Conservation (phyloP, 352 stramenopile species). For the Globisporangium megalacanthum region DNA sequence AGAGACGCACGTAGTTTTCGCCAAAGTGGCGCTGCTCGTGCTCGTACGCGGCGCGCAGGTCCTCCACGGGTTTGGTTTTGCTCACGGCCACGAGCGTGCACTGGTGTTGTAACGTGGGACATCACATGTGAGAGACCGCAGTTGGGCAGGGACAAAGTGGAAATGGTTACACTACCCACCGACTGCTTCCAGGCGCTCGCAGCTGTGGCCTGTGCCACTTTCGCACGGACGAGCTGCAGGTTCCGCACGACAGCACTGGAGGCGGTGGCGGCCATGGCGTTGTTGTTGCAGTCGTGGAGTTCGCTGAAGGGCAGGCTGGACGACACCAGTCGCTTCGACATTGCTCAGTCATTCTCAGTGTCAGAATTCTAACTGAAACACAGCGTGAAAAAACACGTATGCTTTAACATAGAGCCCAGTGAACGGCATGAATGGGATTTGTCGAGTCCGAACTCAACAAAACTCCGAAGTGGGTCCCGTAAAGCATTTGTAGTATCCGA, state of each 20-base stretch:
- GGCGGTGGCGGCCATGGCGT: too few species aligned
- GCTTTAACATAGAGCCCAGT: too few species aligned
- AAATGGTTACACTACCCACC: constrained; percentile 6
- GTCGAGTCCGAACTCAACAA: too few species aligned
- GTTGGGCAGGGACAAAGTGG: neutral
- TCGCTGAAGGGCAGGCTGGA: too few species aligned
- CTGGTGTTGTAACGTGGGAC: constrained; percentile 1
- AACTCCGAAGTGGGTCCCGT: too few species aligned
- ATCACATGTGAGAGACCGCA: neutral
- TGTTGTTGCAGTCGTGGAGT: too few species aligned
- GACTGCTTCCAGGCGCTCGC: constrained; percentile 46
- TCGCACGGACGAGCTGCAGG: constrained; percentile 51
- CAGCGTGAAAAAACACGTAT: too few species aligned
- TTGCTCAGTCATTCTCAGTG: too few species aligned
- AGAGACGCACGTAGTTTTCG: constrained; percentile 94
- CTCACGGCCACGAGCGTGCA: constrained; percentile 91
- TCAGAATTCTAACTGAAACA: too few species aligned
- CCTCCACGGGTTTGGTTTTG: constrained; percentile 92
- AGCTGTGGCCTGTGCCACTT: constrained; percentile 50
- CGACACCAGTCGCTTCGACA: too few species aligned
- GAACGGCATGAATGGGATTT: too few species aligned
- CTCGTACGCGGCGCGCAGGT: constrained; percentile 88
- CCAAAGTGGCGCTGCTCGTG: constrained; percentile 93
- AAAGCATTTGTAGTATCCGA: too few species aligned
- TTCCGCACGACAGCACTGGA: constrained; percentile 36